phyloP scores from a whole-genome alignment of 2,329 filamentous ascomycete genomes.

The Penicillium sp. region DNA sequence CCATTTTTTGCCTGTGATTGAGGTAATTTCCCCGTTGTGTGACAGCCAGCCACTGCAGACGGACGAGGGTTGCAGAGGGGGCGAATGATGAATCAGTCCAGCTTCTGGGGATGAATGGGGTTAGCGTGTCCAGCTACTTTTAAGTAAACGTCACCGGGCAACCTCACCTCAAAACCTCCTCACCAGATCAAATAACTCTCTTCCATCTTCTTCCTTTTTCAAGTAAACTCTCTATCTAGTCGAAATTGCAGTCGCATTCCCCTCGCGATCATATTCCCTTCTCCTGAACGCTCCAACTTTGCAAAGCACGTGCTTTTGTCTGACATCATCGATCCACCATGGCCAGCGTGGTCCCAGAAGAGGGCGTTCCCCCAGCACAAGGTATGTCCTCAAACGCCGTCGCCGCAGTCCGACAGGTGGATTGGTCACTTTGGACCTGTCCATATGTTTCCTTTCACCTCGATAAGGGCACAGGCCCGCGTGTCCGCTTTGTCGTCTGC shows the following conservation, averaged over 20 bases:
- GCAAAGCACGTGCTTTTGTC: conserved; percentile 8
- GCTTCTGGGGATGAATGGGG: conserved; percentile 20
- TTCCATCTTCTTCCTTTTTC: conserved; percentile 8
- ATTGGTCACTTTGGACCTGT: conserved; percentile 6
- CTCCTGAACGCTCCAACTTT: conserved; percentile 3
- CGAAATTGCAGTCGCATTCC: conserved; percentile 19
- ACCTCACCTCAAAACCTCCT: conserved; percentile 29
- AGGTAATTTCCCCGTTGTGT: conserved; percentile 9
- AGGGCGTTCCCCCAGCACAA: conserved; percentile 17
- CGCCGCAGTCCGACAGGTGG: not conserved
- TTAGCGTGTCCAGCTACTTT: conserved; percentile 30
- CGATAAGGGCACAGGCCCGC: not conserved
- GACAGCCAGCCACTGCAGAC: conserved; percentile 3
- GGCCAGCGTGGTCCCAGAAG: conserved; percentile 25
- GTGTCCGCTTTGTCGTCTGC: not conserved
- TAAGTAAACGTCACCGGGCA: conserved; percentile 40
- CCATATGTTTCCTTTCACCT: not conserved
- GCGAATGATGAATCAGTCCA: conserved; percentile 19
- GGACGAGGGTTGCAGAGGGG: conserved; percentile 10
- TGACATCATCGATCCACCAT: conserved; percentile 32
- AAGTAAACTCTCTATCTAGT: conserved; percentile 9
- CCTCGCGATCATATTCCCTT: conserved; percentile 13
- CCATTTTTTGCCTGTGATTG: not conserved
- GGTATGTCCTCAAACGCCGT: conserved; percentile 26
- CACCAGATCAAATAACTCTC: conserved; percentile 18